A percentile compares a stretch with the other conserved stretches of the same genome.
phyloP scores from a whole-genome alignment of 2,329 filamentous ascomycete species.

The Botrytis fragariae region DNA sequence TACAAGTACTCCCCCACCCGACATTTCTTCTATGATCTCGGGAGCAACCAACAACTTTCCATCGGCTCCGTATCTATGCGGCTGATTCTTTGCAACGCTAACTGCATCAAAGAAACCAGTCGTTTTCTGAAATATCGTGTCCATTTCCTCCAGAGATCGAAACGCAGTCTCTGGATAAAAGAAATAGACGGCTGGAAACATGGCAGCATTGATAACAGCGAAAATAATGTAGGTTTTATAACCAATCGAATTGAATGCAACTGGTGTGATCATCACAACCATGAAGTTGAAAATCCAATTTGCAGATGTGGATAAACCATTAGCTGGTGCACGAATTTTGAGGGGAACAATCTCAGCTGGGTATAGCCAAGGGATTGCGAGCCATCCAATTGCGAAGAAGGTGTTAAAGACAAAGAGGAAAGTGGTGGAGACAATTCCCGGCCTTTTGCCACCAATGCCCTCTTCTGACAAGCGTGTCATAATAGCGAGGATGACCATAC shows the following conservation, averaged over 20 bases:
- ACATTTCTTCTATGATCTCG: background rate
- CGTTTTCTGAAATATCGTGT: conserved; percentile 3
- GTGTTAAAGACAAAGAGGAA: conserved; percentile 52
- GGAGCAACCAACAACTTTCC: conserved; percentile 15
- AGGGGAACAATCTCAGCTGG: conserved; percentile 56
- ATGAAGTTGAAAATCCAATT: conserved; percentile 54
- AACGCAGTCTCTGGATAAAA: conserved; percentile 51
- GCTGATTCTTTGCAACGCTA: background rate
- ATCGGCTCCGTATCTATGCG: conserved; percentile 4
- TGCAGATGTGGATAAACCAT: conserved; percentile 48
- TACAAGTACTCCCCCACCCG: background rate
- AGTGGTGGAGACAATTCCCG: conserved; percentile 29
- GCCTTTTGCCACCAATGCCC: conserved; percentile 20
- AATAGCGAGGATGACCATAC: conserved; percentile 49
- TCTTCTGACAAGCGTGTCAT: conserved; percentile 44
- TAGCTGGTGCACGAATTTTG: conserved; percentile 53
- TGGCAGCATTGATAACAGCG: conserved; percentile 47
- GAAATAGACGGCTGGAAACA: conserved; percentile 45
- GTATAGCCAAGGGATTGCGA: conserved; percentile 46
- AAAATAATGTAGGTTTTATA: conserved; percentile 58
- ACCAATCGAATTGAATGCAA: conserved; percentile 49
- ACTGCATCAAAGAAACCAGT: conserved; percentile 9
- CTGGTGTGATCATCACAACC: conserved; percentile 38
- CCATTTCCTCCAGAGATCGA: conserved; percentile 16
- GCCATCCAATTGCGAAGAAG: conserved; percentile 53